Percentiles rank a stretch among this genome's conserved stretches.
Evolutionary conservation across 441 rosid genomes (phyloP).

Genomic region (Erodium texanum): DNA sequence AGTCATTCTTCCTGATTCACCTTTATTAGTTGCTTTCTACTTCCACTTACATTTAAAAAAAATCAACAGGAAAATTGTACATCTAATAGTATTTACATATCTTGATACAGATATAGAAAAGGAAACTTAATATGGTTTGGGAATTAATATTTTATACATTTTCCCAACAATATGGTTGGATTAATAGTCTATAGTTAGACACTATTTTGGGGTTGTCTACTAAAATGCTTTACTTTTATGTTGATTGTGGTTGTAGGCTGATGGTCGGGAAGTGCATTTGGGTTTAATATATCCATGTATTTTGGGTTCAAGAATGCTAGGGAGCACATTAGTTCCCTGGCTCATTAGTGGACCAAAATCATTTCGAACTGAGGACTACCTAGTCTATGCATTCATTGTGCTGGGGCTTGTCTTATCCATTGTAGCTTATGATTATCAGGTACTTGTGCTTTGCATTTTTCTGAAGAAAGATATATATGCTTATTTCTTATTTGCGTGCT

Average conservation of each 20-base stretch:
- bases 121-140: not conserved
- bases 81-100: not conserved
- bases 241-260: constrained; percentile 54
- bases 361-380: constrained; percentile 69
- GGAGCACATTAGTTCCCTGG: constrained; percentile 86
- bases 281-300: constrained; percentile 80
- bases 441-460: constrained; percentile 22
- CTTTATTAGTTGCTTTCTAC: not conserved
- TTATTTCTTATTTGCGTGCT: constrained; percentile 6
- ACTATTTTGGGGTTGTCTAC: not conserved
- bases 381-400: constrained; percentile 45
- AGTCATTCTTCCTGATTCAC: not conserved
- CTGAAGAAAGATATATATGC: constrained; percentile 2
- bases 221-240: constrained; percentile 5
- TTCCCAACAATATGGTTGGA: not conserved
- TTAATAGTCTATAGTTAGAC: constrained; percentile 1
- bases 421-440: constrained; percentile 94
- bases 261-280: constrained; percentile 76
- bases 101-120: not conserved
- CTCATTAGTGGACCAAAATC: constrained; percentile 53
- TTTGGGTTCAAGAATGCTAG: constrained; percentile 88
- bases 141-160: not conserved
- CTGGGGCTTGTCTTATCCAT: constrained; percentile 59
- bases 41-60: not conserved
- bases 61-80: not conserved